Conservation (phyloP, 2,329 filamentous ascomycete species). For the Cordyceps cateniannulata region DNA sequence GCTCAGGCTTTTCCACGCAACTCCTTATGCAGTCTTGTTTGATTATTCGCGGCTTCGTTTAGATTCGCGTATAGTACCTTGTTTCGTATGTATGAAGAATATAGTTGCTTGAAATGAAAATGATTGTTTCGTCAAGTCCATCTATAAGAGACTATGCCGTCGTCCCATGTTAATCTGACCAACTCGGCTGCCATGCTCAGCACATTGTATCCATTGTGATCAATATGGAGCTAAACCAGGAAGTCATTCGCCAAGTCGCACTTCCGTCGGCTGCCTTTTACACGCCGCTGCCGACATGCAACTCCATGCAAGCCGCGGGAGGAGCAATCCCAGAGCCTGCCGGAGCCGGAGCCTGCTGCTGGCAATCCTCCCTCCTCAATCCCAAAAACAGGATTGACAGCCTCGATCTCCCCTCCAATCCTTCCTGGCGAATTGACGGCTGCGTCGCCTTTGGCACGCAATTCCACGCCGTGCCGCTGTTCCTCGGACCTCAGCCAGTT, state of each 20-base stretch:
- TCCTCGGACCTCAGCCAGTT: constrained; percentile 29
- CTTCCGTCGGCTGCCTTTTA: constrained; percentile 52
- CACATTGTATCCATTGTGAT: background rate
- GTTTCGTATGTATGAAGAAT: no score
- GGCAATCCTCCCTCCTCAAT: constrained; percentile 47
- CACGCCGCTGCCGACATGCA: background rate
- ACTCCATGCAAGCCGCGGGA: constrained; percentile 1
- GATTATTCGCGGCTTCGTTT: no score
- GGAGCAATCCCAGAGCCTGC: no score
- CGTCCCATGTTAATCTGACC: no score
- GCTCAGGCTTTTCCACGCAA: no score
- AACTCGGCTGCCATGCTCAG: no score
- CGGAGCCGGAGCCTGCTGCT: constrained; percentile 28
- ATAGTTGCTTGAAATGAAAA: no score
- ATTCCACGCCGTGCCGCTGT: constrained; percentile 49
- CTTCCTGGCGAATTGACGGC: constrained; percentile 54
- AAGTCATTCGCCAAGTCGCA: constrained; percentile 48
- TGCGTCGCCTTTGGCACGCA: constrained; percentile 51
- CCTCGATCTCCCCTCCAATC: constrained; percentile 35
- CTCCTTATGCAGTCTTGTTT: no score
- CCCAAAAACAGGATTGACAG: constrained; percentile 56
- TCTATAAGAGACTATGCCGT: no score
- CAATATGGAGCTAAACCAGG: constrained; percentile 47
- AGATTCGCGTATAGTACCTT: no score
- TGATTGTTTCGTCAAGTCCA: no score